A percentile compares a stretch with the other conserved stretches of the same genome.
These are phyloP conservation scores for Vaccinium corymbosum DNA, from an alignment of 148 eudicot species.

Conservation along the genomic window DNA sequence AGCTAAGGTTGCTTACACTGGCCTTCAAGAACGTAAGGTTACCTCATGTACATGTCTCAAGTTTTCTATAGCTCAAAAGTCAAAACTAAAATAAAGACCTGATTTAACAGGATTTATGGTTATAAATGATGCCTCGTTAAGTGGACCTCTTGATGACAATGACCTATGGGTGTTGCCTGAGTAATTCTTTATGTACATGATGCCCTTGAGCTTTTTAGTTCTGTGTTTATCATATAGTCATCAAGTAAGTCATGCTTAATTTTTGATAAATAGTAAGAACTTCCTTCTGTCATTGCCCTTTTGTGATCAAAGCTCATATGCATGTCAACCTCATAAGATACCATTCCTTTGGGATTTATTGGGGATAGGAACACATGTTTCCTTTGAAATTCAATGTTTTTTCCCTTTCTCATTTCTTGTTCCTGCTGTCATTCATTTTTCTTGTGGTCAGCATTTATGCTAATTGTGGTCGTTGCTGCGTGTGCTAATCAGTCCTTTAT, in stretches of 20 bases:
- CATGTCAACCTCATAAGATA: neutral
- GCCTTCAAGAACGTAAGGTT: conserved; percentile 47
- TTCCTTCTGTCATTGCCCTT: neutral
- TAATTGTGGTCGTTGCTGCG: too few species aligned
- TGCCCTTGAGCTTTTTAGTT: neutral
- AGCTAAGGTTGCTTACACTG: conserved; percentile 69
- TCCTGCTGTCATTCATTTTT: too few species aligned
- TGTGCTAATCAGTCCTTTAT: too few species aligned
- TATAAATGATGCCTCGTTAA: too few species aligned
- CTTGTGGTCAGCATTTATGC: too few species aligned
- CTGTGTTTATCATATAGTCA: neutral
- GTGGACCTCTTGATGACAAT: too few species aligned
- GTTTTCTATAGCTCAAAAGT: neutral
- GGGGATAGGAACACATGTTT: too few species aligned
- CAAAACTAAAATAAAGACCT: neutral
- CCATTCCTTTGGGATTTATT: neutral
- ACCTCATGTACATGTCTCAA: neutral
- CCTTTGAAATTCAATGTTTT: too few species aligned
- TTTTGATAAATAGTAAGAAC: neutral
- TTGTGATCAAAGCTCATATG: neutral
- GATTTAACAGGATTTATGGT: too few species aligned
- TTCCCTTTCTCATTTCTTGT: too few species aligned
- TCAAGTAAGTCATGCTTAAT: neutral
- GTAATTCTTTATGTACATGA: neutral
- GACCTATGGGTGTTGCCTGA: neutral